Base-by-base conservation (phyloP, 331 rosid genomes). In the Spiraea crenata region DNA sequence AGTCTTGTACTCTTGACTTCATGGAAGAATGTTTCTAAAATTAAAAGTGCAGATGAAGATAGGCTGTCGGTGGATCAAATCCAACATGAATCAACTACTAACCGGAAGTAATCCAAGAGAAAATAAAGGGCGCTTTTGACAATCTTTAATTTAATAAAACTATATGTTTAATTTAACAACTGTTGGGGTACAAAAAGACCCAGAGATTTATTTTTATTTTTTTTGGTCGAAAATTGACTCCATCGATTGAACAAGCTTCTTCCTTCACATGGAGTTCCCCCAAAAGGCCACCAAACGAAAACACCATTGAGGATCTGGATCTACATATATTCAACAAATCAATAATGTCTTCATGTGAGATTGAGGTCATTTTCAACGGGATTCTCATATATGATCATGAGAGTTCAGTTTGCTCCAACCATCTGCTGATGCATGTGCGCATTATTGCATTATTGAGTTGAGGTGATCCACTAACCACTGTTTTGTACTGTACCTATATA, bases 381-480 rank as follows among this genome's bases (percentile, higher is more conserved):
- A 20, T 3, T 52, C 25, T 20, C 14, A 62, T 4, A 17, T 56
- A 4, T 40, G 47, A 66, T 48, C 25, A 66, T 48, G 57, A 7
- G 45, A 7, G 44, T 16, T 48, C 19, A 14, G 42, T 66, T 25
- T 14, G 31, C 71, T 35, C 40, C 41, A 7, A 7, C 40, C 51
- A 52, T 47, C 50, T 17, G 42, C 58, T 60, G 31, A 25, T 25
- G 34, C 69, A 72, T 49, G 76, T 72, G 76, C 52, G 9, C 52
- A 72, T 61, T 60, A 61, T 49, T 61, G 61, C 52, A 72, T 61
- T 60, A 61, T 49, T 61, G 61, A 40, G 20, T 20, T 19, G 61
- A 41, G 63, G 48, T 55, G 64, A 20, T 69, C 64, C 74, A 3
- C 74, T 25, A 8, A 56, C 63, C 19, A 56, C 60, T 9, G 42